Conservation (phyloP, 306 rosid genomes). For the Ochetophila trinervis region DNA sequence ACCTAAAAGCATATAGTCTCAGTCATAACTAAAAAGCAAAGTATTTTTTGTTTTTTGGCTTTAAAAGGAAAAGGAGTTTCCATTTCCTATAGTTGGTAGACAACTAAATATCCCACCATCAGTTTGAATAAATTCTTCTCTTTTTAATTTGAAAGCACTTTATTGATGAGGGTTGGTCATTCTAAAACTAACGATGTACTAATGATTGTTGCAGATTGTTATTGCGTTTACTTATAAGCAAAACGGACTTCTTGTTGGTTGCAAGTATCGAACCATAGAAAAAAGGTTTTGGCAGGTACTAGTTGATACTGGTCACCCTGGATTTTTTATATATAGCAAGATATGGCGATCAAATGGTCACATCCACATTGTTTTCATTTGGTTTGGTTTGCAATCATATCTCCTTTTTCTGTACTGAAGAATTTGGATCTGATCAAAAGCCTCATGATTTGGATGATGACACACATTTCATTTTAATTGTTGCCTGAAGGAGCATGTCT, state of each 20-base stretch:
- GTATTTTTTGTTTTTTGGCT: too few species aligned
- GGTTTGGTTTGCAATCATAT: not conserved
- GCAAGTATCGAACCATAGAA: conserved; percentile 69
- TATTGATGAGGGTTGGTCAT: conserved; percentile 18
- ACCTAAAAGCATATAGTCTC: too few species aligned
- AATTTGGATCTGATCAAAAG: not conserved
- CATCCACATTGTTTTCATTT: not conserved
- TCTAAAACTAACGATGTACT: conserved; percentile 7
- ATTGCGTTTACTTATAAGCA: conserved; percentile 80
- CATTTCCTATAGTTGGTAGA: not conserved
- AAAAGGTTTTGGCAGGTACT: conserved; percentile 91
- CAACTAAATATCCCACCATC: not conserved
- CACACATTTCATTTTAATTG: not conserved
- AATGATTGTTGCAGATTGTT: conserved; percentile 41
- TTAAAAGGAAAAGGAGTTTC: not conserved
- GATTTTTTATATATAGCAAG: not conserved
- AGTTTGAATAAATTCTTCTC: not conserved
- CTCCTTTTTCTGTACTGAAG: not conserved
- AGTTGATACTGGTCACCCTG: conserved; percentile 7
- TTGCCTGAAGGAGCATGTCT: not conserved
- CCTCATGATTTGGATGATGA: conserved; percentile 1
- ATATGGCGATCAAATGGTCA: not conserved
- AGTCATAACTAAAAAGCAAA: too few species aligned
- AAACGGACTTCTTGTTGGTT: conserved; percentile 71
- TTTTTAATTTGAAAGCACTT: conserved; percentile 11